Conservation (phyloP, 2,329 filamentous ascomycete species). For the Lecanosticta acicola region DNA sequence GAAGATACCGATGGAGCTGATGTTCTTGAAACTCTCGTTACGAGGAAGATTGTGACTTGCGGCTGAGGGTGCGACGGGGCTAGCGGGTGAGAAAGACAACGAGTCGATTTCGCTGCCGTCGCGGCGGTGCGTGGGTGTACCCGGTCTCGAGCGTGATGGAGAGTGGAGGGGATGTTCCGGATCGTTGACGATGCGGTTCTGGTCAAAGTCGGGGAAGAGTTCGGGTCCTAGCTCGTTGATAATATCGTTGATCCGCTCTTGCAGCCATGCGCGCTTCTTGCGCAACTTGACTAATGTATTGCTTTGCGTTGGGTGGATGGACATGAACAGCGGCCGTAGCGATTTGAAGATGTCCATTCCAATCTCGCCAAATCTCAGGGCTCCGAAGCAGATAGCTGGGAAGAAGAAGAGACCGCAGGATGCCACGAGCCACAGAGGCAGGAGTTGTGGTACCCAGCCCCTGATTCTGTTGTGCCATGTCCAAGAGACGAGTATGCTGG, state of each 20-base stretch:
- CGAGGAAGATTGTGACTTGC: constrained; percentile 56
- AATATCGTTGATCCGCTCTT: constrained; percentile 75
- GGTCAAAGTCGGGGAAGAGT: constrained; percentile 93
- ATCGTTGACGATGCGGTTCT: constrained; percentile 62
- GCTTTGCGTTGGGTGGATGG: constrained; percentile 74
- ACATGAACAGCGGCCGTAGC: constrained; percentile 77
- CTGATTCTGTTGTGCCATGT: constrained; percentile 75
- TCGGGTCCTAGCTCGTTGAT: constrained; percentile 95
- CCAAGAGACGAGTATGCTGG: constrained; percentile 66
- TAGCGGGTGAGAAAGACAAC: constrained; percentile 25
- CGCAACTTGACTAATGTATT: constrained; percentile 79
- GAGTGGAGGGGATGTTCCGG: constrained; percentile 33
- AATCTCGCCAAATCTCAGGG: constrained; percentile 91
- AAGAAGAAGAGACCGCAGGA: constrained; percentile 73
- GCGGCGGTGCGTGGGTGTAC: constrained; percentile 23
- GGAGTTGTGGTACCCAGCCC: constrained; percentile 72
- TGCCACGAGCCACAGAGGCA: constrained; percentile 73
- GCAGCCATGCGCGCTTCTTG: constrained; percentile 64
- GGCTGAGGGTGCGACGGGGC: constrained; percentile 13
- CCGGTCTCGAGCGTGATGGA: constrained; percentile 23
- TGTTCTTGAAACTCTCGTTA: constrained; percentile 91
- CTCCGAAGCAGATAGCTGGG: constrained; percentile 83
- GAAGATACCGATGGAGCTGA: constrained; percentile 83
- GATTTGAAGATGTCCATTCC: constrained; percentile 99
- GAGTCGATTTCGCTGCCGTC: constrained; percentile 24